Evolutionary conservation across 1,139 yeast species (phyloP), one percentile per base, ranked within the genome.

Genomic region (Debaryomycetaceae sp.): DNA sequence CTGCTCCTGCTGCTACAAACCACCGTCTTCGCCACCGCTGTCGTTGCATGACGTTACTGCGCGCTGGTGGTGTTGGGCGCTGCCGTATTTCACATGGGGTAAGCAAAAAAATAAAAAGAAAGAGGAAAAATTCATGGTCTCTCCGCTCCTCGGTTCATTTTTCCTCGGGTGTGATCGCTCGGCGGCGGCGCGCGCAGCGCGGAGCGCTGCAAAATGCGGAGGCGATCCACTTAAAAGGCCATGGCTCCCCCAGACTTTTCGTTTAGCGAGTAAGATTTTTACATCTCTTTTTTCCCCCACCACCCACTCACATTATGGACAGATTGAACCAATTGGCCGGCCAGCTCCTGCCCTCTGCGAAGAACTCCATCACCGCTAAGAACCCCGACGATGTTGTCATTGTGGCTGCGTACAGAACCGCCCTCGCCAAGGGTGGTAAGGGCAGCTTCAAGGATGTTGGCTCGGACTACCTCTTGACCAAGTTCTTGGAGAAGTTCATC

Each of bases 391-490:
- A 86, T 53, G 93, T 85, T 21, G 95, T 86, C 30, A 78, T 86
- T 41, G 84, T 83, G 28, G 83, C 76, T 30, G 95, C 96, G 31
- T 80, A 83, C 69, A 77, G 97, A 65, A 83, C 96, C 6, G 93
- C 96, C 25, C 68, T 84, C 43, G 77, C 95, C 40, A 84, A 77
- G 60, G 96, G 91, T 28, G 86, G 89, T 43, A 80, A 75, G 57
- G 96, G 96, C 36, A 64, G 70, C 12, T 83, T 85, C 64, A 82
- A 78, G 56, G 88, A 83, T 51, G 75, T 83, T 37, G 72, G 79
- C 30, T 71, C 88, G 15, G 95, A 83, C 47, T 91, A 79, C 58
- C 56, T 88, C 30, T 69, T 86, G 38, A 59, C 75, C 44, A 74
- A 73, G 44, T 75, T 88, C 40, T 61, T 86, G 41, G 61, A 65